Conservation (phyloP, 2,329 filamentous ascomycete genomes). For the Botrytis pseudocinerea region DNA sequence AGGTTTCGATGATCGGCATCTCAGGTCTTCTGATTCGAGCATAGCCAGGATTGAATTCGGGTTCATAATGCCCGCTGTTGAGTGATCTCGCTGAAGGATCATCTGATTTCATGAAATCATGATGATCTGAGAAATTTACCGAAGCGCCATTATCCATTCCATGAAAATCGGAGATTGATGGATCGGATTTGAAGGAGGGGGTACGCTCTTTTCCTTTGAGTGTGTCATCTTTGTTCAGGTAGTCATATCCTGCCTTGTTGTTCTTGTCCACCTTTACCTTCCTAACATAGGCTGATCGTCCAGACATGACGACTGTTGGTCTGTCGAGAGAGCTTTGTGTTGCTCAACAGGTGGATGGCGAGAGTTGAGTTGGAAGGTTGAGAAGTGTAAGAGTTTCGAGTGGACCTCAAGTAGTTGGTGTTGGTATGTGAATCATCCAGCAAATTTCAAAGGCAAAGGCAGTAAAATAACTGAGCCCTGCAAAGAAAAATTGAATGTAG, state of each 20-base stretch:
- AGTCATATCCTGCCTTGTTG: constrained; percentile 21
- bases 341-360: not conserved
- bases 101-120: constrained; percentile 12
- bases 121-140: constrained; percentile 8
- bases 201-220: constrained; percentile 10
- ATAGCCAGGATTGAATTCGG: constrained; percentile 9
- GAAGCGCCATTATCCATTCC: not conserved
- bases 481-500: not conserved
- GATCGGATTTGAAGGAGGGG: constrained; percentile 14
- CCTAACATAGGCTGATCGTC: constrained; percentile 56
- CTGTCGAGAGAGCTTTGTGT: not conserved
- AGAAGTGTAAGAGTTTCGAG: not conserved
- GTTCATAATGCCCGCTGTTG: not conserved
- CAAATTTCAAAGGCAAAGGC: not conserved
- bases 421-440: not conserved
- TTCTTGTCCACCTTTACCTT: constrained; percentile 55
- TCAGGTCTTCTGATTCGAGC: constrained; percentile 22
- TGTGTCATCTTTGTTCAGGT: constrained; percentile 17
- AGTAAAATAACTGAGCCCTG: not conserved
- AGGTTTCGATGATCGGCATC: constrained; percentile 19
- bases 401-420: not conserved
- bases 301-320: constrained; percentile 48
- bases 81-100: constrained; percentile 6
- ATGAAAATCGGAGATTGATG: constrained; percentile 7
- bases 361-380: not conserved